Percentiles rank a stretch among this genome's conserved stretches.
These are phyloP conservation scores for Arthroderma sp. DNA, from an alignment of 2,329 filamentous ascomycete genomes.

Conservation along the genomic window DNA sequence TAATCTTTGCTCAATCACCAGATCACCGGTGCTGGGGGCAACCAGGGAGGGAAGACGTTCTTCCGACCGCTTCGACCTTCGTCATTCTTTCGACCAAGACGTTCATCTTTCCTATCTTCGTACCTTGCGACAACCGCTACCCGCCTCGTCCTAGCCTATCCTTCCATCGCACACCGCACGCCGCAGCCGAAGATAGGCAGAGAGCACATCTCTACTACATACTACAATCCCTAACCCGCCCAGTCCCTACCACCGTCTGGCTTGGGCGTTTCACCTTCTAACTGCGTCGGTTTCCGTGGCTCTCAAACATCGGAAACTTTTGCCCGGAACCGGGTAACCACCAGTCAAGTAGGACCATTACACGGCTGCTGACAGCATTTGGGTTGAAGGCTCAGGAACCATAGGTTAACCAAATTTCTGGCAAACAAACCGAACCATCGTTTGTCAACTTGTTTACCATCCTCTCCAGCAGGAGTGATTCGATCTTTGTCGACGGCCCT, in stretches of 20 bases:
- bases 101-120: neutral
- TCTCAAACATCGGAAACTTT: slow-evolving; percentile 6
- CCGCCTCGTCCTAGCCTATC: neutral
- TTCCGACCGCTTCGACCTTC: neutral
- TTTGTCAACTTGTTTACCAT: neutral
- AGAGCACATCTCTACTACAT: neutral
- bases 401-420: neutral
- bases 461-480: neutral
- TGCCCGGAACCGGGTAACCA: slow-evolving; percentile 1
- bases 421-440: neutral
- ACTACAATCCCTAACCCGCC: neutral
- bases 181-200: neutral
- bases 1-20: slow-evolving; percentile 1
- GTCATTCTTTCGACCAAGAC: neutral
- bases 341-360: neutral
- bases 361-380: slow-evolving; percentile 1
- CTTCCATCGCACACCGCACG: neutral
- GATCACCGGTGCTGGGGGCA: neutral
- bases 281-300: slow-evolving; percentile 3
- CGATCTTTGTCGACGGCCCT: neutral
- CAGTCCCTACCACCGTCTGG: neutral
- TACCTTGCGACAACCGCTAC: neutral
- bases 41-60: slow-evolving; percentile 1
- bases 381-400: neutral
- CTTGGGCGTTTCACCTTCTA: neutral